Evolutionary conservation across 108 stramenopile species (phyloP).

Genomic region (Cyclotella atomus): DNA sequence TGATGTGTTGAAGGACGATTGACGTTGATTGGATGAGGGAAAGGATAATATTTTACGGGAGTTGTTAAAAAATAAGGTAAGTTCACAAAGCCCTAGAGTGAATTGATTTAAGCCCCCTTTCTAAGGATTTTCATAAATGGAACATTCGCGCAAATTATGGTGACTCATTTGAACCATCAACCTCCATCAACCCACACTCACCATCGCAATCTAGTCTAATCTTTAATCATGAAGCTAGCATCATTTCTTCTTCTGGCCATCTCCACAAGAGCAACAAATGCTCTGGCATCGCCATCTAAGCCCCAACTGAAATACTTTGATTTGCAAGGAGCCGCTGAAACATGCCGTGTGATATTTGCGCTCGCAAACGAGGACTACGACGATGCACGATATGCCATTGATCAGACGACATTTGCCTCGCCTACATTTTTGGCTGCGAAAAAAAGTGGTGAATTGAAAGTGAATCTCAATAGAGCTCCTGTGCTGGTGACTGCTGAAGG

Average conservation of each 20-base stretch:
- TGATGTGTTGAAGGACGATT: too few relatives aligned
- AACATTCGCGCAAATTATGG: not conserved
- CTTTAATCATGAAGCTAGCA: not conserved
- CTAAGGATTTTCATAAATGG: too few relatives aligned
- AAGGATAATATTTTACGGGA: too few relatives aligned
- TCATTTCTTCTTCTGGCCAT: conserved; percentile 19
- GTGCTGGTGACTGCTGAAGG: conserved; percentile 58
- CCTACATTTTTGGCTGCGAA: conserved; percentile 60
- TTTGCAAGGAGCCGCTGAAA: conserved; percentile 60
- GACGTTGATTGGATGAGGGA: too few relatives aligned
- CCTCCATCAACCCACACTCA: not conserved
- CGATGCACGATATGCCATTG: conserved; percentile 53
- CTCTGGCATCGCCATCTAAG: conserved; percentile 22
- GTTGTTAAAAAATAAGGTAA: too few relatives aligned
- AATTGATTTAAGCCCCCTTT: too few relatives aligned
- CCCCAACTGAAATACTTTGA: conserved; percentile 62
- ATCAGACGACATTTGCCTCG: conserved; percentile 47
- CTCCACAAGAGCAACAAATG: conserved; percentile 23
- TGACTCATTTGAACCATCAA: not conserved
- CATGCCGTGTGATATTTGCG: conserved; percentile 54
- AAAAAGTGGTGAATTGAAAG: conserved; percentile 55
- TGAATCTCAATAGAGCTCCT: conserved; percentile 67
- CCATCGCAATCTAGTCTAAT: not conserved
- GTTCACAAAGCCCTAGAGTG: too few relatives aligned
- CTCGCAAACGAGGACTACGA: conserved; percentile 50